Percentiles rank a stretch among this genome's conserved stretches.
These are phyloP conservation scores for Mytilinidion resinicola DNA, from an alignment of 495 filamentous ascomycete genomes.

Conservation along the genomic window DNA sequence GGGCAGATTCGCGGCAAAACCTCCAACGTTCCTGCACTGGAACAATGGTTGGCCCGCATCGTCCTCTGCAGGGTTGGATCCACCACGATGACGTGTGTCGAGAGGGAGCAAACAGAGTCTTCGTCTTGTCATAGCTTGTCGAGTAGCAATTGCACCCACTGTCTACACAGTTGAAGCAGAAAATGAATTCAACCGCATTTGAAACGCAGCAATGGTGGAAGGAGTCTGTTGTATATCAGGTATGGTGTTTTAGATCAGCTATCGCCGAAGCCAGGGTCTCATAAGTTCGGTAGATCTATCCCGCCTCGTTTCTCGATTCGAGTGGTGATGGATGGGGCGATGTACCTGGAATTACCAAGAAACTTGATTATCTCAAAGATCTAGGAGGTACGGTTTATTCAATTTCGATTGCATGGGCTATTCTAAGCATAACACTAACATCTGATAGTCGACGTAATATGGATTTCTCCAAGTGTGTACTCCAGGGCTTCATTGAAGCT, in stretches of 20 bases:
- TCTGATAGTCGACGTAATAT: constrained; percentile 34
- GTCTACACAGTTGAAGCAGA: neutral
- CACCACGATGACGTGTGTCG: neutral
- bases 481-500: neutral
- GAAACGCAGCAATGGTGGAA: constrained; percentile 38
- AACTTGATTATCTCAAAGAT: constrained; percentile 38
- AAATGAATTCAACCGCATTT: constrained; percentile 9
- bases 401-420: neutral
- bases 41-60: neutral
- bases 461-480: constrained; percentile 34
- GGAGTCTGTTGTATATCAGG: constrained; percentile 38
- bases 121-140: neutral
- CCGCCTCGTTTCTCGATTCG: constrained; percentile 36
- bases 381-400: constrained; percentile 26
- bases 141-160: neutral
- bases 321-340: constrained; percentile 39
- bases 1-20: too few relatives aligned
- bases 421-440: neutral
- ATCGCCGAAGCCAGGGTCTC: too few relatives aligned
- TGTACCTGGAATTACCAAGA: constrained; percentile 35
- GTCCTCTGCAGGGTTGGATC: neutral
- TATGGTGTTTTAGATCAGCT: neutral
- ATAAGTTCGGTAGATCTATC: constrained; percentile 29
- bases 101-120: neutral
- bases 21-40: neutral